These are phyloP conservation scores for Daldinia sp. DNA, from an alignment of 2,329 filamentous ascomycete species.

Conservation along the genomic window DNA sequence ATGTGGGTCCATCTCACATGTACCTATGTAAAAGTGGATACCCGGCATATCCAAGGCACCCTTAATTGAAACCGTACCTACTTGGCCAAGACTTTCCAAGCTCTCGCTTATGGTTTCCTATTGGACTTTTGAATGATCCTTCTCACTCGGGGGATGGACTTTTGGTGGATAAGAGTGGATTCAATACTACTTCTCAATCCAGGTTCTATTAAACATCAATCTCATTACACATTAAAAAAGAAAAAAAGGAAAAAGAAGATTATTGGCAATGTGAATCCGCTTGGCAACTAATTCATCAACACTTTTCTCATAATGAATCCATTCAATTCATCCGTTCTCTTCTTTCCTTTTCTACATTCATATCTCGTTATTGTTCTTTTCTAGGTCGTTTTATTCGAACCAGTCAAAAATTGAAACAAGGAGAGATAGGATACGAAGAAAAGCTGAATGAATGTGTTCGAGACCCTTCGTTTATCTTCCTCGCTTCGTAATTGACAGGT, in stretches of 20 bases:
- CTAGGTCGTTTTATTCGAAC: background rate
- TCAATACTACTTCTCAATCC: background rate
- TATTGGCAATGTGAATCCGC: background rate
- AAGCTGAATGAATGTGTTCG: background rate
- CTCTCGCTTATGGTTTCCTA: background rate
- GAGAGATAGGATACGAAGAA: background rate
- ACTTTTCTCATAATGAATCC: background rate
- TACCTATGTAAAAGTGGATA: too few relatives aligned
- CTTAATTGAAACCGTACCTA: background rate
- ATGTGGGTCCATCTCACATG: too few relatives aligned
- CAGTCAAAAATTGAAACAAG: background rate
- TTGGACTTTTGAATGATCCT: background rate
- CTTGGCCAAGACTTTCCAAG: background rate
- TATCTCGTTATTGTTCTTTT: background rate
- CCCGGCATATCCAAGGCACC: too few relatives aligned
- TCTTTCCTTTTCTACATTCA: background rate
- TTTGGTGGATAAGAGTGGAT: too few relatives aligned
- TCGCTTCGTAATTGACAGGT: background rate
- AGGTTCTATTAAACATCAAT: background rate
- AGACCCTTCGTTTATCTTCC: background rate
- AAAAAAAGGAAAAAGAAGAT: background rate
- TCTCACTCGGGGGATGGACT: background rate
- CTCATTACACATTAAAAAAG: background rate
- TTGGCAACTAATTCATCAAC: slow-evolving; percentile 17
- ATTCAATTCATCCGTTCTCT: background rate